Conservation (phyloP, 768 basidiomycete species). For the Lentinula boryana region DNA sequence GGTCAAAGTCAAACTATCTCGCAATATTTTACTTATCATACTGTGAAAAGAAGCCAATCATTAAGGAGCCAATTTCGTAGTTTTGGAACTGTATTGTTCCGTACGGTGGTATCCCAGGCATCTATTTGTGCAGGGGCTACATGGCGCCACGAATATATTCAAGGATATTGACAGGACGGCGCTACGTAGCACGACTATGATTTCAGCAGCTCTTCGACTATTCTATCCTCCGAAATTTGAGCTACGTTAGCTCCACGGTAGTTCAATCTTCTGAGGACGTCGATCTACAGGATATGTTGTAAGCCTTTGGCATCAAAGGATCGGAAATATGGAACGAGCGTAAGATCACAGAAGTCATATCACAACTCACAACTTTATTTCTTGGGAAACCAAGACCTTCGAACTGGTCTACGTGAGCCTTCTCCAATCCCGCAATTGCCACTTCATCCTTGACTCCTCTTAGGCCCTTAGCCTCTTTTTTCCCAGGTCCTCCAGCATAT, state of each 20-base stretch:
- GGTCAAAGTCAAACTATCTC: no score
- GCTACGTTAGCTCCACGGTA: conserved; percentile 80
- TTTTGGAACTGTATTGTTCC: no score
- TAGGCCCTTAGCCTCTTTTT: conserved; percentile 47
- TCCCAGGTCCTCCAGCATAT: conserved; percentile 73
- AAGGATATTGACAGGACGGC: not conserved
- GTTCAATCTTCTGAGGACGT: conserved; percentile 81
- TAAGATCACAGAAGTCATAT: not conserved
- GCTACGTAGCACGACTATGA: conserved; percentile 13
- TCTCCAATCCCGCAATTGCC: conserved; percentile 78
- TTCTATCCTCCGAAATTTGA: conserved; percentile 74
- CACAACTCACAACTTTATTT: conserved; percentile 62
- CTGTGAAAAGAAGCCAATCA: no score
- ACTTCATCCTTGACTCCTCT: conserved; percentile 39
- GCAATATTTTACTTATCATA: no score
- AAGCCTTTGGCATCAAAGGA: not conserved
- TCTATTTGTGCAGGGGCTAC: not conserved
- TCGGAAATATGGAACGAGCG: not conserved
- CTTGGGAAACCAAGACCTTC: conserved; percentile 78
- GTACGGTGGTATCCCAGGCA: not conserved
- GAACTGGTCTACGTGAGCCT: conserved; percentile 80
- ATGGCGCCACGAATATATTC: not conserved
- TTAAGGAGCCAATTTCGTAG: no score
- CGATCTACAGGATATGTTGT: conserved; percentile 47
- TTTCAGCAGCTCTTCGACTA: conserved; percentile 84